Base-by-base conservation (phyloP, 768 basidiomycete species). In the Chalciporus sphaerocephalus region DNA sequence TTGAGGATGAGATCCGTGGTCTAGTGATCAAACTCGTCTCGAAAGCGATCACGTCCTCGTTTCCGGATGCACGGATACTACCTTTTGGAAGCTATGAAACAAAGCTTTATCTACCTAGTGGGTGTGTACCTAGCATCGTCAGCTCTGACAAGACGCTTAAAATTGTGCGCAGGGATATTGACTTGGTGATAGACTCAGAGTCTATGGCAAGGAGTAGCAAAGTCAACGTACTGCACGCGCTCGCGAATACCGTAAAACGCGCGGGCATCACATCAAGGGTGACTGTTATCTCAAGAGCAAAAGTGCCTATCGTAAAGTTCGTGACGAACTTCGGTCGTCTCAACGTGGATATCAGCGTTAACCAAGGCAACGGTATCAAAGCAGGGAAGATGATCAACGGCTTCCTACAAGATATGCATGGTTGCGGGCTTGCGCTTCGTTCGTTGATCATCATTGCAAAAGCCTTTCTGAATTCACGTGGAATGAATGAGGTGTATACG, bases 401-500 rank as follows among this genome's bases (percentile, higher is more conserved):
- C 2, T 92, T 94, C 61, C 70, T 95, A 32, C 70, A 75, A 34
- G 72, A 87, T 44, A 74, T 92, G 63, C 65, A 57, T 32, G 56
- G 62, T 24, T 71, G 70, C 46, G 73, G 72, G 40, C 79, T 87
- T 17, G 92, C 90, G 0, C 69, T 93, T n/a, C 80, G 86, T 25
- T 80, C 79, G 45, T 80, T 99, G 30, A 83, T 97, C 28, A 69
- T 97, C 61, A 81, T 95, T 50, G 85, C 88, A 52, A 99, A 98
- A 68, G 79, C 87, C 2, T 98, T 96, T 66, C 74, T 98, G 43
- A 78, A 75, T 53, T 92, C 96, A 61, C 74, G 94, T 32, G 80
- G 80, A 22, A 89, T 97, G 92, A 98, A 99, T 64, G 96, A 98
- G 65, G 95, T 98, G n/a, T 97, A 85, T 64, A 88, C 86, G 0